Base-by-base conservation (phyloP, 768 basidiomycete genomes). In the Russula sp. region DNA sequence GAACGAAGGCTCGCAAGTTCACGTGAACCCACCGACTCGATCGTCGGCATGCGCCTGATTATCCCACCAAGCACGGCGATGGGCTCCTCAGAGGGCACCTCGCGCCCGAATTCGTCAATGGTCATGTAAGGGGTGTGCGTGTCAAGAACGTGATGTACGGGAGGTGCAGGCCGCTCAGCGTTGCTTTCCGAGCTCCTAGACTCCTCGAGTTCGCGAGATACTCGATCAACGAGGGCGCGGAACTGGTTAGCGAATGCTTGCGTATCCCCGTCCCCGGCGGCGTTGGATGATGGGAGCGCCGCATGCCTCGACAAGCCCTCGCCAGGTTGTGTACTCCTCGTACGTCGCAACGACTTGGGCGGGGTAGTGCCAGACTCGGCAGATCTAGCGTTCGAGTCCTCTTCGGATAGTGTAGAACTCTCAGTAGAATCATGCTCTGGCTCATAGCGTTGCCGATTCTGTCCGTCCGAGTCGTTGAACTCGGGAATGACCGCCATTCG, bases 11-110 rank as follows among this genome's bases (percentile, higher is more conserved):
- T 73, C 65, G 68, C 67, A 29, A 69, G 71, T 67, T 91, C 88
- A 54, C 81, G 78, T 18, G 85, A 87, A 43, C 87, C 88, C 71
- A 90, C 77, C 46, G 83, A 84, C 70, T 90, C 87, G 63, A 90
- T 90, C 34, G 89, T 90, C 20, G 87, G 84, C 88, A 91, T 89
- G 42, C 89, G 85, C 55, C 80, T 77, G 47, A 90, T 78, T 67
- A 77, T 81, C 25, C 80, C 77, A 56, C 87, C 86, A 58, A 91
- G 74, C 52, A 90, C 77, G 7, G 78, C 78, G 35, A 89, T 75
- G 56, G 80, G 77, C 59, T 80, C 77, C 42, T 81, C 81, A 22
- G 77, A 41, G 75, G 20, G 75, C 75, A 66, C 78, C 34, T 49
- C 63, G 22, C 58, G 67, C 11, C 67, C 67, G 20, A 65, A 62